A percentile compares a stretch with the other conserved stretches of the same genome.
Conservation (phyloP, 2,329 filamentous ascomycete species). For the Fusarium sp. region DNA sequence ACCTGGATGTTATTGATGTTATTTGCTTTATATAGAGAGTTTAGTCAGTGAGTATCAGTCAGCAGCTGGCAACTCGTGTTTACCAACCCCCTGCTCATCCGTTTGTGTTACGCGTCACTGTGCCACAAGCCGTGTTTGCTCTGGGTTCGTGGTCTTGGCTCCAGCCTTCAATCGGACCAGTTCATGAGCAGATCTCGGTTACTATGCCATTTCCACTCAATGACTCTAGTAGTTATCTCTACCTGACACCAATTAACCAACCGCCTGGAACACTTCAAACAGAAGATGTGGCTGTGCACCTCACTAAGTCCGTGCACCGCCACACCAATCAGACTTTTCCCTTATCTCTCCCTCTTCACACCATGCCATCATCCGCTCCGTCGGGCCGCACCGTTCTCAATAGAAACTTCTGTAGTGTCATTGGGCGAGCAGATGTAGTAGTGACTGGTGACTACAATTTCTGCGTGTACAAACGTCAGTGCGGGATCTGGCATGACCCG, state of each 20-base stretch:
- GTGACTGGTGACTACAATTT: neutral
- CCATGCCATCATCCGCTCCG: neutral
- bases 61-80: neutral
- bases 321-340: neutral
- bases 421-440: neutral
- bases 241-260: neutral
- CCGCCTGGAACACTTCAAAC: neutral
- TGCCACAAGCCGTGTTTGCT: neutral
- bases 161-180: neutral
- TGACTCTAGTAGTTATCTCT: too few relatives aligned
- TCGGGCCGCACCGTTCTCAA: neutral
- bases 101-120: constrained; percentile 17
- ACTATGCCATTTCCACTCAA: neutral
- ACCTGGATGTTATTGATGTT: neutral
- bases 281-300: neutral
- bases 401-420: neutral
- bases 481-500: neutral
- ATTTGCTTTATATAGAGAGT: neutral
- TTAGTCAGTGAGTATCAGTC: neutral
- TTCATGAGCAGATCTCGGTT: neutral
- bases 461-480: neutral
- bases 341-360: neutral
- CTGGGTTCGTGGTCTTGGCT: neutral
- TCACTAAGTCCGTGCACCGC: neutral
- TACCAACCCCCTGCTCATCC: neutral